Evolutionary conservation across 768 basidiomycete species (phyloP).

Genomic region (Pleurotus eryngii): DNA sequence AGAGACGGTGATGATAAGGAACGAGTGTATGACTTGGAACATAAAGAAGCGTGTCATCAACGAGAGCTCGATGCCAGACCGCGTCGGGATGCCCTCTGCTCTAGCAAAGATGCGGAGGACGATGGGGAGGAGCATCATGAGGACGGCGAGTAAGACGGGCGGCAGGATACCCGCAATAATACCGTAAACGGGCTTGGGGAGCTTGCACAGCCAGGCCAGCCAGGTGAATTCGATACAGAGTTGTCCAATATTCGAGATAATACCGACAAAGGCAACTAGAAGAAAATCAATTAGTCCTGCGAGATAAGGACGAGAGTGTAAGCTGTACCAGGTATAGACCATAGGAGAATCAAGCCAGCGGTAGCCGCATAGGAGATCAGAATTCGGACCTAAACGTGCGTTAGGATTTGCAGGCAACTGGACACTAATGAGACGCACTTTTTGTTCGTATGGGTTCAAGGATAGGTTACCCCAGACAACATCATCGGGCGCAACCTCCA

Average conservation of each 20-base stretch:
- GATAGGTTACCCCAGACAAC: conserved; percentile 91
- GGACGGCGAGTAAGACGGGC: conserved; percentile 79
- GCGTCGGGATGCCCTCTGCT: conserved; percentile 89
- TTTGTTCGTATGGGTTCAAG: conserved; percentile 85
- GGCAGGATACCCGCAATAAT: conserved; percentile 88
- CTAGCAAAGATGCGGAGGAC: conserved; percentile 74
- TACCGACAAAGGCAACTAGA: conserved; percentile 77
- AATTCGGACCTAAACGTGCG: conserved; percentile 37
- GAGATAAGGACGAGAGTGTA: not conserved
- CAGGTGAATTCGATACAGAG: conserved; percentile 64
- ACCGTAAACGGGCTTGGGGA: conserved; percentile 66
- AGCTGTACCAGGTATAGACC: conserved; percentile 75
- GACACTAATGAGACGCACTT: conserved; percentile 18
- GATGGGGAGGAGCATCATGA: conserved; percentile 87
- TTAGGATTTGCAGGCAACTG: not conserved
- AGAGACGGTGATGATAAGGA: conserved; percentile 83
- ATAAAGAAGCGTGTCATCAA: conserved; percentile 91
- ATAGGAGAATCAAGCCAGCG: conserved; percentile 76
- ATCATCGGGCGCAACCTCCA: conserved; percentile 84
- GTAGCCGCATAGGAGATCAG: conserved; percentile 74
- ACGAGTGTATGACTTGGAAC: conserved; percentile 92
- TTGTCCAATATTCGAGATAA: conserved; percentile 74
- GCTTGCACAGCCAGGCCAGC: conserved; percentile 80
- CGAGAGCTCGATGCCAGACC: conserved; percentile 79
- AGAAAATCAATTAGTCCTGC: not conserved